Conservation (phyloP, 257 asterid genomes). For the Parsonsia alboflavescens region DNA sequence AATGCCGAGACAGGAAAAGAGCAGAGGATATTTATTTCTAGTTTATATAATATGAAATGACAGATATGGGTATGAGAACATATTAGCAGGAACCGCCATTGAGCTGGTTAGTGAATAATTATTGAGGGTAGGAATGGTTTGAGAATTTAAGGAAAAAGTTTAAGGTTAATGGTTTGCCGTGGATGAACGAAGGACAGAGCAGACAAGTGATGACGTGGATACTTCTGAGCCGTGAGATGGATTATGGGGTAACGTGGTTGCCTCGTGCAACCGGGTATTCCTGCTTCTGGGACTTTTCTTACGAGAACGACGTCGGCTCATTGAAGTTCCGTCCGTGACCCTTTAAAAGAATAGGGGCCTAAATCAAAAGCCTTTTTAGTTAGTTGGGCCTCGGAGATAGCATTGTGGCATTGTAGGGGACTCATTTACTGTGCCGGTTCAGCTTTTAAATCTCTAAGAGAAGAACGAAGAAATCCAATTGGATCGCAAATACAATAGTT, state of each 20-base stretch:
- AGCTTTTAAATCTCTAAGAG: no score
- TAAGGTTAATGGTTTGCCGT: constrained; percentile 2
- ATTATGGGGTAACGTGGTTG: constrained; percentile 18
- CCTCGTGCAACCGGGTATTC: constrained; percentile 14
- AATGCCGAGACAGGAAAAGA: neutral
- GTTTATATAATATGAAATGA: neutral
- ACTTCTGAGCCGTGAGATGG: constrained; percentile 2
- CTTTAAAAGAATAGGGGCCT: neutral
- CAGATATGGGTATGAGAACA: neutral
- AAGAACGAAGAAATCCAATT: no score
- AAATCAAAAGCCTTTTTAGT: neutral
- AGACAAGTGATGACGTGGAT: constrained; percentile 14
- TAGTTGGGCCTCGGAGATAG: no score
- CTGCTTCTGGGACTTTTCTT: neutral
- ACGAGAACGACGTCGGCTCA: neutral
- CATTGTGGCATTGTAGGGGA: no score
- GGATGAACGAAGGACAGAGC: neutral
- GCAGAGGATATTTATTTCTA: neutral
- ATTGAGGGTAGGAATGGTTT: neutral
- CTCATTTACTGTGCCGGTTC: no score
- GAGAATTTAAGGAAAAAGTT: neutral
- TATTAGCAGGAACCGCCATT: neutral
- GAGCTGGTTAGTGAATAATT: no score
- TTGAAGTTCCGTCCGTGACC: neutral
- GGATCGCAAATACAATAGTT: no score